A percentile compares a stretch with the other conserved stretches of the same genome.
Evolutionary conservation across 768 basidiomycete species (phyloP).

Genomic region (Suillus americanus): DNA sequence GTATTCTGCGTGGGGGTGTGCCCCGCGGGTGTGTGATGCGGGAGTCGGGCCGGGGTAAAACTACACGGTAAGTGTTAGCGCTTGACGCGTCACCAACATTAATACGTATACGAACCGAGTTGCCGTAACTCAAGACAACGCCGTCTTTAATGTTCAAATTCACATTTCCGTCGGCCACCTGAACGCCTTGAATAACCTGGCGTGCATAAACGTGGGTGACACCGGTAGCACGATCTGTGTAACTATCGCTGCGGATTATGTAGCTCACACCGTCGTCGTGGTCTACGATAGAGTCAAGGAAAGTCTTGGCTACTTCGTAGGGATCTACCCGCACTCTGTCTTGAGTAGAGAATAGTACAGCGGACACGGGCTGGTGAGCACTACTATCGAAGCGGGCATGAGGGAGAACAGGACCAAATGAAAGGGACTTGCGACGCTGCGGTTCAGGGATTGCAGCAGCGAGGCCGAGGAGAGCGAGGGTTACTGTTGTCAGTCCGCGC

Average conservation of each 20-base stretch:
- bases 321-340: slow-evolving; percentile 44
- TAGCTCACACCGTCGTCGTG: slow-evolving; percentile 41
- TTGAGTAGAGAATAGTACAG: slow-evolving; percentile 41
- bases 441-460: slow-evolving; percentile 38
- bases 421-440: slow-evolving; percentile 75
- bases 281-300: slow-evolving; percentile 45
- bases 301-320: slow-evolving; percentile 59
- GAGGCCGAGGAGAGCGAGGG: slow-evolving; percentile 58
- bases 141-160: slow-evolving; percentile 92
- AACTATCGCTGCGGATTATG: slow-evolving; percentile 76
- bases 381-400: slow-evolving; percentile 66
- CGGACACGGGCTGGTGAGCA: slow-evolving; percentile 29
- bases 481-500: slow-evolving; percentile 67
- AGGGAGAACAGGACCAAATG: slow-evolving; percentile 80
- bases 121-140: slow-evolving; percentile 80
- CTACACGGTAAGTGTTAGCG: slow-evolving; percentile 34
- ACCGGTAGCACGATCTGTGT: slow-evolving; percentile 84
- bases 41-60: slow-evolving; percentile 74
- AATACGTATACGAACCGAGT: slow-evolving; percentile 58
- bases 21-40: slow-evolving; percentile 31
- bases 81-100: background rate
- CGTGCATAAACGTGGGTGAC: slow-evolving; percentile 87
- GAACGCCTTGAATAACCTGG: slow-evolving; percentile 82
- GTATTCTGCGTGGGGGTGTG: slow-evolving; percentile 51
- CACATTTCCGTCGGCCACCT: slow-evolving; percentile 88